Percentiles rank a stretch among this genome's conserved stretches.
phyloP scores from a whole-genome alignment of 768 basidiomycete species.

The Lentinula boryana region DNA sequence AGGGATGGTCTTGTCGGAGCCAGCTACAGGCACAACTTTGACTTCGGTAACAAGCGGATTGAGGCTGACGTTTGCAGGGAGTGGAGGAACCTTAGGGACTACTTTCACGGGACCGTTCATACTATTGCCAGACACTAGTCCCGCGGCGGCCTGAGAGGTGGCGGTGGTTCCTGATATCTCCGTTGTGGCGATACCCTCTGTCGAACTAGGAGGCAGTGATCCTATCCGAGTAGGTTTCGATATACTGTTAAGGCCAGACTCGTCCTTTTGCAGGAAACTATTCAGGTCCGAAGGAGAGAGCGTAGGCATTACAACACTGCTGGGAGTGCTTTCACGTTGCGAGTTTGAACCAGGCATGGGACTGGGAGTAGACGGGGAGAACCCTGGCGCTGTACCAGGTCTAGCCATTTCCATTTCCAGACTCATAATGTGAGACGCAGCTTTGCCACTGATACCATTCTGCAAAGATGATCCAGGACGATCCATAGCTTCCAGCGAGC shows the following conservation, averaged over 20 bases:
- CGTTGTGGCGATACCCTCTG: neutral
- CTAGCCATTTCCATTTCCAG: conserved; percentile 2
- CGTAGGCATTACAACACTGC: neutral
- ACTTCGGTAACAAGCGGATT: conserved; percentile 57
- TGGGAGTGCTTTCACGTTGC: neutral
- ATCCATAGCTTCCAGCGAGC: neutral
- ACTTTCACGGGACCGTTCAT: conserved; percentile 12
- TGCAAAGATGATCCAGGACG: conserved; percentile 1
- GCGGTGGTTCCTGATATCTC: conserved; percentile 1
- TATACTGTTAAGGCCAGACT: neutral
- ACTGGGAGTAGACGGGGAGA: neutral
- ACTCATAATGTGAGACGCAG: neutral
- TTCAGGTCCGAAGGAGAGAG: neutral
- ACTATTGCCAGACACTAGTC: neutral
- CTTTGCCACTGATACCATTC: neutral
- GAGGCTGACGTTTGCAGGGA: conserved; percentile 36
- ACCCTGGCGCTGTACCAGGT: neutral
- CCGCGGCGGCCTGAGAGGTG: conserved; percentile 6
- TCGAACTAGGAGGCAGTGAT: conserved; percentile 4
- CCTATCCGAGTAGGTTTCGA: neutral
- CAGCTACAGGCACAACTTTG: conserved; percentile 52
- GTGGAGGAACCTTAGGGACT: conserved; percentile 33
- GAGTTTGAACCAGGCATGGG: neutral
- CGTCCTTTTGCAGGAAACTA: neutral
- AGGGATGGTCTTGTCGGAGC: conserved; percentile 50